Evolutionary conservation across 2,329 filamentous ascomycete species (phyloP).

Genomic region (Apiospora koreana): DNA sequence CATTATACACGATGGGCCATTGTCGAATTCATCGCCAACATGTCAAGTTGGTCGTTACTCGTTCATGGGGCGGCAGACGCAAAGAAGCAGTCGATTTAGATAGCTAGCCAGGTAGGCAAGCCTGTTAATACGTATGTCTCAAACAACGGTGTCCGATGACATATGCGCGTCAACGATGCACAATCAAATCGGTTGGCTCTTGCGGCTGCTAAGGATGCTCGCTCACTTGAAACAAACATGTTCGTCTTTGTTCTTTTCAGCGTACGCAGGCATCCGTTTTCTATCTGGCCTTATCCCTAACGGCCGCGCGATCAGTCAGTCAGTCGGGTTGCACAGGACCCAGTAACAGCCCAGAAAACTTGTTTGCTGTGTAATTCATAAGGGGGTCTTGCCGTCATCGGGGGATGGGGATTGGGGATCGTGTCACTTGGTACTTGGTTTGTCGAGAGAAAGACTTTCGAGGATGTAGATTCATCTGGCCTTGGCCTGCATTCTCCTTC

Average conservation of each 20-base stretch:
- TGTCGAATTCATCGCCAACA: too few relatives aligned
- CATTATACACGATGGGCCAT: too few relatives aligned
- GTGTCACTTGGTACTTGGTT: neutral
- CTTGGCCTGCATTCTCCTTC: neutral
- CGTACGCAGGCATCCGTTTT: neutral
- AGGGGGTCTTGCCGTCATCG: neutral
- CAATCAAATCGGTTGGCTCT: neutral
- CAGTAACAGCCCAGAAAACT: neutral
- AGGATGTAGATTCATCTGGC: too few relatives aligned
- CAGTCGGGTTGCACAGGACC: neutral
- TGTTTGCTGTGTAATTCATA: neutral
- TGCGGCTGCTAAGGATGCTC: neutral
- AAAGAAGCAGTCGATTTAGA: too few relatives aligned
- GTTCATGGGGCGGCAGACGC: too few relatives aligned
- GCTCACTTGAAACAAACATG: neutral
- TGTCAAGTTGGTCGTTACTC: too few relatives aligned
- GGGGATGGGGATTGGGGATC: neutral
- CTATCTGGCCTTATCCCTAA: neutral
- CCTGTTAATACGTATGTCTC: neutral
- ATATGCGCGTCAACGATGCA: neutral
- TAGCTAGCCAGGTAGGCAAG: neutral
- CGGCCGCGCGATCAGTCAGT: neutral
- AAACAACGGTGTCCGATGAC: neutral
- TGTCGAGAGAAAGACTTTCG: neutral
- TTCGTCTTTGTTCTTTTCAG: neutral